Percentiles rank a stretch among this genome's conserved stretches.
These are phyloP conservation scores for Chlorella sp. DNA, from an alignment of 139 green algal genomes.

Conservation along the genomic window DNA sequence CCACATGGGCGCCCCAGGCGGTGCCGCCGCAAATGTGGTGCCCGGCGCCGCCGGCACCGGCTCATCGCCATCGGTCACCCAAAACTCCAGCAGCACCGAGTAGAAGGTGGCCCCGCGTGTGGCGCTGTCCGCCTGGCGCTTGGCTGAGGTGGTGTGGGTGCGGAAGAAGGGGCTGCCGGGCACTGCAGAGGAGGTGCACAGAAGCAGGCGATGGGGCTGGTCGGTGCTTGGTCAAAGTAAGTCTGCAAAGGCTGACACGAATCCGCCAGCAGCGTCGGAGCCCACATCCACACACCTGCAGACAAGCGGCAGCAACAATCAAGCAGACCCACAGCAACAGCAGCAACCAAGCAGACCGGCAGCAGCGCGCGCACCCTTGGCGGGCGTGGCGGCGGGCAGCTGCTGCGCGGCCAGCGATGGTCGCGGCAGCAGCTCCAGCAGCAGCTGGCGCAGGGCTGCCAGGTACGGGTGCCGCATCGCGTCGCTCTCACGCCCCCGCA, in stretches of 20 bases:
- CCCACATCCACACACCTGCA: not conserved
- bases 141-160: not conserved
- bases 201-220: not conserved
- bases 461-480: conserved; percentile 66
- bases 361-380: not conserved
- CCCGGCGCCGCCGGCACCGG: conserved; percentile 51
- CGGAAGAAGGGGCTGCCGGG: conserved; percentile 31
- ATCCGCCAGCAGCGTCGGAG: not conserved
- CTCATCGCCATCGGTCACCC: conserved; percentile 76
- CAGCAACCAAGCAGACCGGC: not conserved
- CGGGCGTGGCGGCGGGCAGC: not conserved
- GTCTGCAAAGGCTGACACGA: not conserved
- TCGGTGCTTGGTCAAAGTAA: too few relatives aligned
- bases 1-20: not conserved
- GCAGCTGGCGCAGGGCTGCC: conserved; percentile 64
- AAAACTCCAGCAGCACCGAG: conserved; percentile 77
- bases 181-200: not conserved
- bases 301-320: not conserved
- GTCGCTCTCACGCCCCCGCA: conserved; percentile 22
- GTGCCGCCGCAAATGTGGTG: not conserved
- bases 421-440: conserved; percentile 71
- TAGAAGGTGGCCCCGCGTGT: conserved; percentile 35
- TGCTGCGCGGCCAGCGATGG: not conserved
- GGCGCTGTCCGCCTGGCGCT: conserved; percentile 9
- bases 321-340: not conserved